Base-by-base conservation (phyloP, 208 protist genomes). In the Leptomonas seymouri region DNA sequence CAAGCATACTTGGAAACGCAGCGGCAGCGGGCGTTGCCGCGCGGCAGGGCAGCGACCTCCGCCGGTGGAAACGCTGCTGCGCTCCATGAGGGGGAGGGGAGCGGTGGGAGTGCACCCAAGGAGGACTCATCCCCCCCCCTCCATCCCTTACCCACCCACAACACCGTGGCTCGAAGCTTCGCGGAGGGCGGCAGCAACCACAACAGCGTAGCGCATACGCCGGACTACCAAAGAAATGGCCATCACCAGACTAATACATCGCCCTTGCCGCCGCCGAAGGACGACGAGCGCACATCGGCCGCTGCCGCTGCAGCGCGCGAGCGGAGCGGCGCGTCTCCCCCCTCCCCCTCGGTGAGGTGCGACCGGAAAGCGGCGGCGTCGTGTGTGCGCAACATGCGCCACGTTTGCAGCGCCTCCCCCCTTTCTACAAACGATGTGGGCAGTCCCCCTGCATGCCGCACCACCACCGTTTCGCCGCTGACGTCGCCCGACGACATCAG, bases 391-490 rank as follows among this genome's bases (percentile, higher is more conserved):
- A 50, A 27, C 49, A 60, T 65, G 11, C 62, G 63, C 20, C 39
- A 3, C 34, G 31, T 25, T 0, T 11, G 12, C 27, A 23, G 18
- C 57, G 44, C 45, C 63, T 60, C 44, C 21, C 45, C 51, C 34
- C 21, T 68, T 21, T 49, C 60, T 18, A 56, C 18, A 4, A 27
- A 59, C 34, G 41, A 25, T 27, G 27, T 6, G 20, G 39, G 71
- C 71, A 70, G 62, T 42, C 60, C 71, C 2, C 71, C 71, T 14
- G 55, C 71, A 12, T 65, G 61, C 49, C 71, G 71, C 50, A 60
- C 71, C 41, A 66, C 49, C 34, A 76, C 71, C 16, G 63, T 70
- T 11, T 71, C 71, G 4, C 71, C 71, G 0, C 57, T 76, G 21
- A 67, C 71, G 12, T 71, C 71, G 3, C 39, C 71, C 0, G 34